phyloP scores from a whole-genome alignment of 305 asterid species.

The Rubia tinctorum region DNA sequence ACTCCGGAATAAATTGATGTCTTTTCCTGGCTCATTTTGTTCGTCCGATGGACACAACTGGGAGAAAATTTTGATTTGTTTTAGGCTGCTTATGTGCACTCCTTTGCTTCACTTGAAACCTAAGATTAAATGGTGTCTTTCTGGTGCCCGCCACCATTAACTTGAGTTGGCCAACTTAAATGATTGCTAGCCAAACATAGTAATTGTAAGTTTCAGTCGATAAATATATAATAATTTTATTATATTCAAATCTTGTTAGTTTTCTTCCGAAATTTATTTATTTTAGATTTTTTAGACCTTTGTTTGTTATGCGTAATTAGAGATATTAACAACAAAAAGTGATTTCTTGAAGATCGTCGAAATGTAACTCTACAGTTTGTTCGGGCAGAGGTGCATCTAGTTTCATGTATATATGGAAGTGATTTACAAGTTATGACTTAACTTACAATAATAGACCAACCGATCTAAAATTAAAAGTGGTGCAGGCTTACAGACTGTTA shows the following conservation, averaged over 20 bases:
- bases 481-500: neutral
- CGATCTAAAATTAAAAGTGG: neutral
- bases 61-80: neutral
- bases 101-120: conserved; percentile 10
- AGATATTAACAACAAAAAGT: neutral
- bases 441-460: neutral
- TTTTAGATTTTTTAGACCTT: no score
- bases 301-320: no score
- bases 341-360: neutral
- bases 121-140: conserved; percentile 2
- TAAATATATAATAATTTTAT: no score
- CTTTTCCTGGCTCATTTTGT: neutral
- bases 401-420: neutral
- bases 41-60: neutral
- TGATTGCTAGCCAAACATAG: neutral
- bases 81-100: neutral
- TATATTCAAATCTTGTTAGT: no score
- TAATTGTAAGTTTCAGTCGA: no score
- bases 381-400: neutral
- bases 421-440: neutral
- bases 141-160: neutral
- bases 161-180: neutral
- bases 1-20: neutral
- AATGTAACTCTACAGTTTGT: neutral
- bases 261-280: no score